Conservation (phyloP, 495 filamentous ascomycete species). For the Hypoxylon perforatum region DNA sequence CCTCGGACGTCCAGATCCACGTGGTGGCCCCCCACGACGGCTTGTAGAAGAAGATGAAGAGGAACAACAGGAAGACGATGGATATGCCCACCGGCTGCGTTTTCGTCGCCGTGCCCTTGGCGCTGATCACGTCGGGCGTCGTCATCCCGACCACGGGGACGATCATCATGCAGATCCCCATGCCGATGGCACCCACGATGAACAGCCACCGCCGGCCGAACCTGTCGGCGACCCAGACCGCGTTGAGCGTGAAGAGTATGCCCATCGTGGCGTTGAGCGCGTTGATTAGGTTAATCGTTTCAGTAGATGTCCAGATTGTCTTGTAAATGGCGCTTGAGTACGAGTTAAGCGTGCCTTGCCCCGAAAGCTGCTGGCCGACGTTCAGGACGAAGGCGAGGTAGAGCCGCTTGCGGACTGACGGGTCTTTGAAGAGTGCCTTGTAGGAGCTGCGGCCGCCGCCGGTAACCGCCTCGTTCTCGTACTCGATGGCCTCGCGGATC, state of each 20-base stretch:
- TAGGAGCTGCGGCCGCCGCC: slow-evolving; percentile 65
- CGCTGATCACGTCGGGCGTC: slow-evolving; percentile 56
- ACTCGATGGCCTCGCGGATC: slow-evolving; percentile 70
- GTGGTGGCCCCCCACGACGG: slow-evolving; percentile 74
- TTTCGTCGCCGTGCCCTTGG: slow-evolving; percentile 57
- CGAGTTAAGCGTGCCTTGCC: slow-evolving; percentile 70
- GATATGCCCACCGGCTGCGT: slow-evolving; percentile 68
- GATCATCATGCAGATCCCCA: slow-evolving; percentile 65
- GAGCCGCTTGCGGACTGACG: slow-evolving; percentile 68
- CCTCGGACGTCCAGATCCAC: slow-evolving; percentile 75
- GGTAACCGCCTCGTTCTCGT: slow-evolving; percentile 71
- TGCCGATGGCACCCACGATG: slow-evolving; percentile 60
- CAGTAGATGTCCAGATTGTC: slow-evolving; percentile 66
- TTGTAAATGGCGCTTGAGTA: slow-evolving; percentile 74
- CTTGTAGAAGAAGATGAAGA: slow-evolving; percentile 77
- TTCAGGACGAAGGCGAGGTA: slow-evolving; percentile 66
- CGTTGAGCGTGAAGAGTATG: slow-evolving; percentile 71
- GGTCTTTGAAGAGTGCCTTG: slow-evolving; percentile 69
- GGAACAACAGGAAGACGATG: slow-evolving; percentile 70
- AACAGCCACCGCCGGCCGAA: slow-evolving; percentile 64
- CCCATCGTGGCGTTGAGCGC: slow-evolving; percentile 68
- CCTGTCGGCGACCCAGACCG: slow-evolving; percentile 69
- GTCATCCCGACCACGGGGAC: slow-evolving; percentile 67
- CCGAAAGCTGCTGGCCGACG: slow-evolving; percentile 70
- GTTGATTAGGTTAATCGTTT: slow-evolving; percentile 70